Conservation (phyloP, 179 eudicot species). For the Silene coronaria region DNA sequence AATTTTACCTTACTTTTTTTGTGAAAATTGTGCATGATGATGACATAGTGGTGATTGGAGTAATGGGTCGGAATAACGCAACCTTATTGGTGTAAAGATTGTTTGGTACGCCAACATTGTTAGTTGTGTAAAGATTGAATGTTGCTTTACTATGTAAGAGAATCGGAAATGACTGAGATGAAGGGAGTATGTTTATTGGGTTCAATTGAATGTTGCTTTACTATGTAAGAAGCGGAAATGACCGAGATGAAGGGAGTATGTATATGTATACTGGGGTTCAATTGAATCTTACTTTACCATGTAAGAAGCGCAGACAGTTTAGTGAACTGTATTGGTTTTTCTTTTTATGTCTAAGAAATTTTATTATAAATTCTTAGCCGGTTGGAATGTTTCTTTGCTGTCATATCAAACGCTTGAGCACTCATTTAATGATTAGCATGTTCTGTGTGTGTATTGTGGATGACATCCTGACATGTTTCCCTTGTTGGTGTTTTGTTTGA, state of each 20-base stretch:
- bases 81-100: too few species aligned
- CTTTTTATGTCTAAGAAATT: neutral
- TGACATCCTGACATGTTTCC: conserved; percentile 8
- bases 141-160: too few species aligned
- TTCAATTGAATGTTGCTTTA: neutral
- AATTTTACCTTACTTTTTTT: neutral
- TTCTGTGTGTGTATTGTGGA: neutral
- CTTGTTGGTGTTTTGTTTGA: conserved; percentile 10
- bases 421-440: neutral
- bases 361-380: too few species aligned
- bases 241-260: neutral
- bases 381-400: neutral
- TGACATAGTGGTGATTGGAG: too few species aligned
- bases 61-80: too few species aligned
- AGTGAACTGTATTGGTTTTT: neutral
- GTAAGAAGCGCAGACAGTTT: neutral
- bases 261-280: neutral
- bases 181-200: neutral
- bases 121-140: too few species aligned
- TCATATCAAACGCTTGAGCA: neutral
- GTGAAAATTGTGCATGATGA: too few species aligned
- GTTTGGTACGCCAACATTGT: too few species aligned
- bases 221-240: neutral
- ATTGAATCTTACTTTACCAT: neutral
- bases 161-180: neutral